Conservation (phyloP, 2,329 filamentous ascomycete genomes). For the Cercospora sp. region DNA sequence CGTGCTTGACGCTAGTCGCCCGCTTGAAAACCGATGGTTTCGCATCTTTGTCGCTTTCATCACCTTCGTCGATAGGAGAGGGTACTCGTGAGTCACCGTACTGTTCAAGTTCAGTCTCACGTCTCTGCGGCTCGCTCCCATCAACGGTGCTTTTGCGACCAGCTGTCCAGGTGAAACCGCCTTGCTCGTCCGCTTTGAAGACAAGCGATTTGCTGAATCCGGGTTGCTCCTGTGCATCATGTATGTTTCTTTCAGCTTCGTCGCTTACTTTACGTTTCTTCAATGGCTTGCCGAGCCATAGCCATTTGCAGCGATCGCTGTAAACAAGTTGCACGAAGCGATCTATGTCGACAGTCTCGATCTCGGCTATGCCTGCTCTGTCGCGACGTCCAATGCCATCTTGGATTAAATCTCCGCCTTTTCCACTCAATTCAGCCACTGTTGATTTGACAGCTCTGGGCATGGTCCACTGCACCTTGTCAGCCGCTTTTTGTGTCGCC, state of each 20-base stretch:
- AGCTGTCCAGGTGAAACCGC: conserved; percentile 48
- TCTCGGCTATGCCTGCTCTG: conserved; percentile 85
- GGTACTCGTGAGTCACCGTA: conserved; percentile 27
- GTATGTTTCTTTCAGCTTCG: conserved; percentile 10
- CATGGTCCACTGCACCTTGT: conserved; percentile 87
- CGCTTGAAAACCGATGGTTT: conserved; percentile 68
- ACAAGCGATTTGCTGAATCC: conserved; percentile 43
- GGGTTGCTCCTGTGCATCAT: conserved; percentile 22
- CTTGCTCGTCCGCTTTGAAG: conserved; percentile 60
- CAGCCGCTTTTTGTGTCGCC: conserved; percentile 85
- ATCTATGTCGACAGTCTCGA: conserved; percentile 89
- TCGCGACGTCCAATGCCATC: conserved; percentile 85
- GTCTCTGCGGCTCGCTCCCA: conserved; percentile 40
- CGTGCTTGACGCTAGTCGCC: conserved; percentile 74
- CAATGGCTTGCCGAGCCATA: conserved; percentile 88
- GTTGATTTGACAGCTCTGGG: conserved; percentile 93
- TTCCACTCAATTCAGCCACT: conserved; percentile 88
- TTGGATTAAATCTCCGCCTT: conserved; percentile 90
- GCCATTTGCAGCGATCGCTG: conserved; percentile 85
- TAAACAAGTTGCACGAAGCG: conserved; percentile 74
- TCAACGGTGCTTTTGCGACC: conserved; percentile 54
- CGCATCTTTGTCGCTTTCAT: conserved; percentile 36
- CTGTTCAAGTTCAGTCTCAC: conserved; percentile 26
- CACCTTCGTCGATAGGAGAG: conserved; percentile 36
- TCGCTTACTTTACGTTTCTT: conserved; percentile 50